phyloP scores from a whole-genome alignment of 2,329 filamentous ascomycete species.

The Nannizziopsis barbatae region DNA sequence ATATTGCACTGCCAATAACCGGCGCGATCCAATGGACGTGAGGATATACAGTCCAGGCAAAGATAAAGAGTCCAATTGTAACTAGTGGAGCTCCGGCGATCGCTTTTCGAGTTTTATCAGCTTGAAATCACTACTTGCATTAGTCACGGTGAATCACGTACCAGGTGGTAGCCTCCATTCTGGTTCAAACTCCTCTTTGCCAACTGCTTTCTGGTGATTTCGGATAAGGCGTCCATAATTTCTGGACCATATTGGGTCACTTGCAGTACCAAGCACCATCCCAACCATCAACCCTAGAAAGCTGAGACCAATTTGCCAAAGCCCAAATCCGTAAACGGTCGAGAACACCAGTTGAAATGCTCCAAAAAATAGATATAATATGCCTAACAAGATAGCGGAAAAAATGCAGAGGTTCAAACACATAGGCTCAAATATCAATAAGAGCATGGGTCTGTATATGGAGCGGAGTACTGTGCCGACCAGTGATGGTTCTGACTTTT shows the following conservation, averaged over 20 bases:
- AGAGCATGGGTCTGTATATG: conserved; percentile 58
- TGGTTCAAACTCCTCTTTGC: conserved; percentile 53
- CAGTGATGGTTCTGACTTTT: conserved; percentile 60
- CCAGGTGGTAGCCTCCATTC: conserved; percentile 72
- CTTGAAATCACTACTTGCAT: conserved; percentile 12
- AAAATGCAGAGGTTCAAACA: conserved; percentile 69
- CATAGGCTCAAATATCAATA: conserved; percentile 76
- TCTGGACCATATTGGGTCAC: conserved; percentile 38
- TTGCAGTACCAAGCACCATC: conserved; percentile 36
- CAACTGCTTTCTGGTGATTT: conserved; percentile 26
- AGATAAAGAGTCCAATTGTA: conserved; percentile 73
- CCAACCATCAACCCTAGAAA: conserved; percentile 52
- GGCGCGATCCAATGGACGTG: conserved; percentile 64
- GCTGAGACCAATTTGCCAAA: conserved; percentile 68
- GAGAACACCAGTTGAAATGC: conserved; percentile 73
- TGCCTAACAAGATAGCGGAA: conserved; percentile 72
- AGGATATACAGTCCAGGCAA: conserved; percentile 72
- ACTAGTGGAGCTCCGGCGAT: conserved; percentile 66
- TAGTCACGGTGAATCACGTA: conserved; percentile 28
- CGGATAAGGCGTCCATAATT: conserved; percentile 34
- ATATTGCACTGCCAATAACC: conserved; percentile 60
- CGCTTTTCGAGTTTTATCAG: conserved; percentile 25
- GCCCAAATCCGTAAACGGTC: conserved; percentile 60
- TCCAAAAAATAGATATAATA: conserved; percentile 84
- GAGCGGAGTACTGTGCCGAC: conserved; percentile 47